Base-by-base conservation (phyloP, 352 stramenopile species). In the Globisporangium takayamanum region DNA sequence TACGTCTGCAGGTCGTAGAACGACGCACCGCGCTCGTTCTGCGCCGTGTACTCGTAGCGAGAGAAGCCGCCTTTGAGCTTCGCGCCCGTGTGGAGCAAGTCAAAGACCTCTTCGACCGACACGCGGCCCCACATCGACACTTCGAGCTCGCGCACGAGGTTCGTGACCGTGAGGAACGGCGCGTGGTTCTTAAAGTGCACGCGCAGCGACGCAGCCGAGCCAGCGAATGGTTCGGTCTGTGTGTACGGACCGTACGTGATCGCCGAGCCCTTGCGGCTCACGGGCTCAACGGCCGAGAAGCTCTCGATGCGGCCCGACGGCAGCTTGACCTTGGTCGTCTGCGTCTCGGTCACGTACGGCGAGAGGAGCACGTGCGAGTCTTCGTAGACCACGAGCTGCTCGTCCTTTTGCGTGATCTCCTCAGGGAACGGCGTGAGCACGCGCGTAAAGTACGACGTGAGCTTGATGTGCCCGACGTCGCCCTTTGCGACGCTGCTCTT, bases 101-200 rank as follows among this genome's bases (percentile, higher is more conserved):
- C 86, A 63, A 93, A 92, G 39, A 95, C 84, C 55, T 96, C 87
- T 59, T 96, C 87, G 26, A 94, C 74, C 3, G 84, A 88, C 56
- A 96, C 84, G 60, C 83, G 82, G 28, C 87, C 87, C 87, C 87
- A 96, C 82, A 94, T 92, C 39, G 84, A 94, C 56, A 96, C 82
- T 78, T 96, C 86, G 56, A 96, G 78, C 64, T 95, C 87, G 57
- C 86, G 87, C 20, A 85, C 80, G 22, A 95, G 72, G 52, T 82
- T 87, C 25, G 80, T 92, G 16, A 94, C 75, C 14, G 86, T 96
- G 59, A 93, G 58, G 67, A 96, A 96, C 30, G 87, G 87, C 47
- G 76, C 67, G 69, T 96, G 79, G 65, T 91, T 93, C 73, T 92
- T 90, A 61, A 83, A 96, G 65, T 96, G 87, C 46, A 95, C 68